phyloP scores from a whole-genome alignment of 331 rosid species.

The Saraca asoca region DNA sequence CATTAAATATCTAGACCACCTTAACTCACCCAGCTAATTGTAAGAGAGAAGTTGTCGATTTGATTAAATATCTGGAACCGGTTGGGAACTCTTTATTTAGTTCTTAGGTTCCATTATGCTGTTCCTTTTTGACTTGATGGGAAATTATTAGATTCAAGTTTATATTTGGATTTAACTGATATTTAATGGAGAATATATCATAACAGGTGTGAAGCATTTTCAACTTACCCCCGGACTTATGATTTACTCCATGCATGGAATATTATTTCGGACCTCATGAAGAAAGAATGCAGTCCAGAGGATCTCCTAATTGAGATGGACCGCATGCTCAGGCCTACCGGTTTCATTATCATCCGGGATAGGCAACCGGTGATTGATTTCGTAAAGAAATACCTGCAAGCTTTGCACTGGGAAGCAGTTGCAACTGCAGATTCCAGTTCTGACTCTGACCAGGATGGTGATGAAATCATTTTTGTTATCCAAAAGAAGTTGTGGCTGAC shows the following conservation, averaged over 20 bases:
- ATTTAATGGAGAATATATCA: slow-evolving; percentile 14
- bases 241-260: slow-evolving; percentile 76
- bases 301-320: slow-evolving; percentile 75
- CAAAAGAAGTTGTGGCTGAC: slow-evolving; percentile 76
- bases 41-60: neutral
- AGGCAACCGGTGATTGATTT: slow-evolving; percentile 60
- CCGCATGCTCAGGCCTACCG: slow-evolving; percentile 63
- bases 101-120: neutral
- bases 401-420: slow-evolving; percentile 74
- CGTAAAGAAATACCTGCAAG: slow-evolving; percentile 55
- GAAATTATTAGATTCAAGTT: neutral
- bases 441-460: slow-evolving; percentile 57
- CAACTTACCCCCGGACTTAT: slow-evolving; percentile 67
- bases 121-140: neutral
- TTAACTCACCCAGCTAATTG: neutral
- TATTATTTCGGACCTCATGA: slow-evolving; percentile 58
- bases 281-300: slow-evolving; percentile 54
- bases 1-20: neutral
- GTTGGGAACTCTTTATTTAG: neutral
- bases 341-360: slow-evolving; percentile 59
- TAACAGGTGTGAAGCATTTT: slow-evolving; percentile 69
- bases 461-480: slow-evolving; percentile 47
- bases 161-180: neutral
- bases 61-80: neutral
- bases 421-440: slow-evolving; percentile 41